Base-by-base conservation (phyloP, 768 basidiomycete species). In the Mycena vitilis region DNA sequence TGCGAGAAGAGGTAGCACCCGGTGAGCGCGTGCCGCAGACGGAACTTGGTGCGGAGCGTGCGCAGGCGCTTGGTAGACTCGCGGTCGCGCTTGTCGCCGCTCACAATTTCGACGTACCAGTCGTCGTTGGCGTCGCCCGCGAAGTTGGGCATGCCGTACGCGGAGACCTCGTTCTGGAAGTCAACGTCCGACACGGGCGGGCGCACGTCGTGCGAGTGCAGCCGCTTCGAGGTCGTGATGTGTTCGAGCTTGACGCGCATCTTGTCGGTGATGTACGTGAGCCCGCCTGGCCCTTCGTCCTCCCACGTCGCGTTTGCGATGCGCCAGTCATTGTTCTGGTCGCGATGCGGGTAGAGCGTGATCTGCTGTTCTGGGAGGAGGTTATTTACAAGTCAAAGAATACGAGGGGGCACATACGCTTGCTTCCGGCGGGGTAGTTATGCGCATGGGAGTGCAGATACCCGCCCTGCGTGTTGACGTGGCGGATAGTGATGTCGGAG, bases 1-100 rank as follows among this genome's bases (percentile, higher is more conserved):
- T 99, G 98, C 25, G 94, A 95, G 84, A 99, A 99, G 44, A 99
- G 85, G 77, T 98, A 99, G 78, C 98, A 99, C 0, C 96, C 96
- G 0, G 94, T 93, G 72, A 96, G 83, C 20, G 87, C 83, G 79
- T 99, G 98, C 61, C 91, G 83, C 53, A 99, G 80, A 73, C 92
- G 86, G 81, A 99, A 97, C 48, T 87, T 84, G 5, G 94, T 95
- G 59, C 93, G 81, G 10, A 99, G 78, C 8, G 98, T 93, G 73
- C 91, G 84, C 20, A 99, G 71, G 20, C 94, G 85, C 74, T 90
- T 91, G 49, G 78, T 76, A 16, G 93, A 93, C 72, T 91, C 86
- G 70, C 79, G 80, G 76, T 95, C 94, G 36, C 85, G 81, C 68
- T 80, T 87, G 75, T 86, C 85, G 0, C 90, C 91, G 48, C 84